These are phyloP conservation scores for Sarocladium oryzae DNA, from an alignment of 2,329 filamentous ascomycete species.

Conservation along the genomic window DNA sequence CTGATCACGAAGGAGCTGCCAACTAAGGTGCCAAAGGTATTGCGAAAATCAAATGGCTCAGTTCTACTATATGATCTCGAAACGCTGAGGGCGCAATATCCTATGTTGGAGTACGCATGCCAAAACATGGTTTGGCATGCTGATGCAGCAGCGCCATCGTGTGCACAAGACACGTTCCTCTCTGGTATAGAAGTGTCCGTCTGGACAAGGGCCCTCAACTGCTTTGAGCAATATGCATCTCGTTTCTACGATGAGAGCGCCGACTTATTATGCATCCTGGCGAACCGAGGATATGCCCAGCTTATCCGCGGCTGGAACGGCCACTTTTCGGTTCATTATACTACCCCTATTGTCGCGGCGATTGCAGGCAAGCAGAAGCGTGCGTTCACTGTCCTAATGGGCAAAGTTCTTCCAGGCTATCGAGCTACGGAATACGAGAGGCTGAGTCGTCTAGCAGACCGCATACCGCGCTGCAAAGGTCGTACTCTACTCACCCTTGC, in stretches of 20 bases:
- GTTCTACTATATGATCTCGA: background rate
- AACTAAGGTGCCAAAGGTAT: background rate
- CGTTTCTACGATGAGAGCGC: background rate
- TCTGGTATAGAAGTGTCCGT: background rate
- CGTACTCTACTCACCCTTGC: background rate
- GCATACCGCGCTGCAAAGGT: background rate
- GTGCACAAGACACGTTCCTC: background rate
- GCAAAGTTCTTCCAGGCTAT: conserved; percentile 1
- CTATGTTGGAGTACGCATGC: background rate
- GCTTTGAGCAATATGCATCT: background rate
- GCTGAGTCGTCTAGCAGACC: too few species aligned
- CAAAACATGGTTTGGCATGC: background rate
- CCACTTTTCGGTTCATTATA: background rate
- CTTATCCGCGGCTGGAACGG: background rate
- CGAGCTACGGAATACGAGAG: too few species aligned
- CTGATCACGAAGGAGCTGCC: background rate
- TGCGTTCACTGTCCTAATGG: background rate
- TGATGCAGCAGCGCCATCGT: background rate
- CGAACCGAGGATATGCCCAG: background rate
- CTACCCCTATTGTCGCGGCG: background rate
- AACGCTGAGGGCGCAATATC: background rate
- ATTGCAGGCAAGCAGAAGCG: background rate
- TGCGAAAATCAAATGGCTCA: too few species aligned
- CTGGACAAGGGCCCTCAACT: background rate
- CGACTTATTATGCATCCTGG: background rate